phyloP scores from a whole-genome alignment of 108 stramenopile genomes.

The Cyclotella distinguenda region DNA sequence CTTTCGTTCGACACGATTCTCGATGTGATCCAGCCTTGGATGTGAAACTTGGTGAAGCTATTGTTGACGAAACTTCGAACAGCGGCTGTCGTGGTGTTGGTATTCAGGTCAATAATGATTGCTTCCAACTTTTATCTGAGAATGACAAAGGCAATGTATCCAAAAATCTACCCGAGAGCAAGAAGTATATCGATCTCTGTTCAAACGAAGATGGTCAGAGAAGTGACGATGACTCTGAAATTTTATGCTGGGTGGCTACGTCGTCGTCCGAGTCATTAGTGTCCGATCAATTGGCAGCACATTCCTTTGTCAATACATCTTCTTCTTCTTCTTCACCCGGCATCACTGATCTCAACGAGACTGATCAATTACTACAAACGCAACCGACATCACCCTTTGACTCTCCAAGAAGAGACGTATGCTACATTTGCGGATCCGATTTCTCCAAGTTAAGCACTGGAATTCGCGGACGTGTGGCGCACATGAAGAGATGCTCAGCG shows the following conservation, averaged over 20 bases:
- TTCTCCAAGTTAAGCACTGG: conserved; percentile 48
- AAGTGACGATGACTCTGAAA: conserved; percentile 22
- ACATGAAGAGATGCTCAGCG: conserved; percentile 81
- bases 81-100: too few relatives aligned
- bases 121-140: too few relatives aligned
- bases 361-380: not conserved
- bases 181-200: not conserved
- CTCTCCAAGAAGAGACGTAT: conserved; percentile 36
- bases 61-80: too few relatives aligned
- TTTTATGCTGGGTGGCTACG: conserved; percentile 19
- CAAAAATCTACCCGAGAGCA: too few relatives aligned
- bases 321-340: not conserved
- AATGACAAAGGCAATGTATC: conserved; percentile 1
- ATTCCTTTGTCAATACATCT: not conserved
- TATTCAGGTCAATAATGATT: too few relatives aligned
- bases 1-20: too few relatives aligned
- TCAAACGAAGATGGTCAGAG: not conserved
- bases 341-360: not conserved
- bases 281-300: too few relatives aligned
- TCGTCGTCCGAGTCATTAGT: conserved; percentile 3
- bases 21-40: too few relatives aligned
- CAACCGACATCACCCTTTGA: not conserved
- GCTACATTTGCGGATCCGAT: conserved; percentile 69
- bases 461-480: conserved; percentile 62
- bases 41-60: too few relatives aligned